A percentile compares a stretch with the other conserved stretches of the same genome.
Evolutionary conservation across 176 grass and related monocot genomes (phyloP).

Genomic region (Urochloa ruziziensis): DNA sequence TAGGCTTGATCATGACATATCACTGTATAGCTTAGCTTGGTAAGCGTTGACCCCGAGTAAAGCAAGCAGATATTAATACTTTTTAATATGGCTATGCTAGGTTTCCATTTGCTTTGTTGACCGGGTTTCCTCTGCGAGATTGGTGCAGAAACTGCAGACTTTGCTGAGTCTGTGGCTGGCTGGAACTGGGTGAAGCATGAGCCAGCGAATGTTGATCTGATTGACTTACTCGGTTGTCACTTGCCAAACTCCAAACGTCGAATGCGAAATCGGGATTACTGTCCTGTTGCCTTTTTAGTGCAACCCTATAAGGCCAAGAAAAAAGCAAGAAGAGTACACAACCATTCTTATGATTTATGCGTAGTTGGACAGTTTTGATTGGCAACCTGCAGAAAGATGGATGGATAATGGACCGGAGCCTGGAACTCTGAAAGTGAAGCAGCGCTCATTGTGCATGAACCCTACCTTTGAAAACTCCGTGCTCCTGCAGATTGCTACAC

Average conservation of each 20-base stretch:
- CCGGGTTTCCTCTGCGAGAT: not conserved
- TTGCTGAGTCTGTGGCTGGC: not conserved
- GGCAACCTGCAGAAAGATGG: not conserved
- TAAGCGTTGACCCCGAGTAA: constrained; percentile 27
- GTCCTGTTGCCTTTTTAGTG: not conserved
- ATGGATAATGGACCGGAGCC: not conserved
- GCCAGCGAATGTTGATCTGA: too few species aligned
- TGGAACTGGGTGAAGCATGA: not conserved
- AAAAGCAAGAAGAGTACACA: too few species aligned
- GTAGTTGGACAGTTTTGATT: not conserved
- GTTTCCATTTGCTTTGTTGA: constrained; percentile 20
- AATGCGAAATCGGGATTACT: not conserved
- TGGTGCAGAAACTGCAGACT: constrained; percentile 15
- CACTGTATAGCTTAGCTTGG: constrained; percentile 23
- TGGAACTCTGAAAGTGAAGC: not conserved
- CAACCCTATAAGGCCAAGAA: not conserved
- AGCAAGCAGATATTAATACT: constrained; percentile 3
- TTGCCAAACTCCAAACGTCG: too few species aligned
- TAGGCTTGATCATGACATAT: constrained; percentile 32
- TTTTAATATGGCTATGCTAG: constrained; percentile 15
- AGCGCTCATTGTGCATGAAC: constrained; percentile 32
- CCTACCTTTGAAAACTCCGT: not conserved
- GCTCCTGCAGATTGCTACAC: constrained; percentile 14
- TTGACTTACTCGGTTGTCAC: too few species aligned
- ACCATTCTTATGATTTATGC: not conserved